Conservation (phyloP, 805 yeast species). For the Cyberlindnera xylosilytica region DNA sequence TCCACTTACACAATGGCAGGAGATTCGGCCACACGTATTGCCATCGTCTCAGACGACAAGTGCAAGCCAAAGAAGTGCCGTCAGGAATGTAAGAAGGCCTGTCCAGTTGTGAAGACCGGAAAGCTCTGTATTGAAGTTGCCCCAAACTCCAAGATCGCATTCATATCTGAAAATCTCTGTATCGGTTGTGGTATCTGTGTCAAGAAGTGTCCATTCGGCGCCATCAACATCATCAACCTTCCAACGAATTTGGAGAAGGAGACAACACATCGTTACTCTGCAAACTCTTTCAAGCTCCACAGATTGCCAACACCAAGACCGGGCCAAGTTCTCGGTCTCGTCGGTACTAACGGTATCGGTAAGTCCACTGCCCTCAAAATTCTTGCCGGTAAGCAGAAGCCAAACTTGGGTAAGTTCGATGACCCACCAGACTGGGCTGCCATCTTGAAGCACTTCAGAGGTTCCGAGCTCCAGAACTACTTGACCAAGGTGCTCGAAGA, state of each 20-base stretch:
- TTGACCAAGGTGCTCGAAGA: conserved; percentile 93
- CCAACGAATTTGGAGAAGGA: conserved; percentile 93
- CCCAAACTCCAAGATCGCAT: conserved; percentile 88
- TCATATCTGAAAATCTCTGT: conserved; percentile 89
- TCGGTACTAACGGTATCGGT: conserved; percentile 99
- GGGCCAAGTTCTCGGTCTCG: conserved; percentile 96
- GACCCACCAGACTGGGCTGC: conserved; percentile 98
- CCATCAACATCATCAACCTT: conserved; percentile 90
- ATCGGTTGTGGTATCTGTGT: conserved; percentile 99
- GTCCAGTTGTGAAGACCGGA: conserved; percentile 98
- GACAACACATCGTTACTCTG: conserved; percentile 96
- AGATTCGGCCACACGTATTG: conserved; percentile 67
- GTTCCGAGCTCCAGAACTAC: conserved; percentile 94
- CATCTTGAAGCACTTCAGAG: conserved; percentile 87
- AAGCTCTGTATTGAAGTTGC: conserved; percentile 95
- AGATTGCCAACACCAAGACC: conserved; percentile 98
- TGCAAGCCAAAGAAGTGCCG: conserved; percentile 98
- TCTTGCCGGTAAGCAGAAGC: conserved; percentile 95
- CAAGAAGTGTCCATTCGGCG: conserved; percentile 97
- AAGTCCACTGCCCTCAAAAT: conserved; percentile 96
- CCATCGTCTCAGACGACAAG: conserved; percentile 89
- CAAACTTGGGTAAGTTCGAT: conserved; percentile 90
- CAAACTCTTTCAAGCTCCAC: conserved; percentile 95
- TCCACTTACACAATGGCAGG: background rate
- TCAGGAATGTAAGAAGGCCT: conserved; percentile 94